Base-by-base conservation (phyloP, 441 rosid species). In the Erodium trifolium region DNA sequence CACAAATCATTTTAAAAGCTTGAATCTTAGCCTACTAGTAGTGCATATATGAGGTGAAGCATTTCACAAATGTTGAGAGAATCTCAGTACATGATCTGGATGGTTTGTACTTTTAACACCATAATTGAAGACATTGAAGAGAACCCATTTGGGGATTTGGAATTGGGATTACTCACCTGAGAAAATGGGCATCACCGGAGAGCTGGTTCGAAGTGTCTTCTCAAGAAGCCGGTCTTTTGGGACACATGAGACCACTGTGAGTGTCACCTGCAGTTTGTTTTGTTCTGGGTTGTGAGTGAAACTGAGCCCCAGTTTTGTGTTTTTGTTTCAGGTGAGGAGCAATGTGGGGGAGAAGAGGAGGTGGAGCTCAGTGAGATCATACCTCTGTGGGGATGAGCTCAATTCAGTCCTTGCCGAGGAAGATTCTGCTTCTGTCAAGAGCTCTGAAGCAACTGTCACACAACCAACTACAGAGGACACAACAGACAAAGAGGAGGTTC, bases 141-240 rank as follows among this genome's bases (percentile, higher is more conserved):
- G 27, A 23, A 23, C 27, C 27, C 66, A 64, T 14, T 71, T 27
- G 67, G 74, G 68, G 59, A 67, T 60, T 72, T 51, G 67, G 70
- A 67, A 53, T 68, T 53, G 68, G 64, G 71, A 60, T 71, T 70
- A 31, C 60, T 66, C 37, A 62, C 16, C 41, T n/a, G 68, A 78
- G 72, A 49, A 49, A 49, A 90, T 92, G 98, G 96, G 98, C 27
- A 85, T 90, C 70, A 82, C 88, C 41, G 85, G 88, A 72, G 92
- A 81, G 80, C 55, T 88, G 41, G 91, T 87, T 41, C 87, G 77
- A 80, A 84, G 82, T 67, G 84, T 87, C 75, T 86, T 90, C 86
- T 85, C 85, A 35, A 85, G 87, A 75, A 83, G 76, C 82, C 80
- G 84, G 65, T 82, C 87, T 60, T 67, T 72, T 67, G 75, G 76